Conservation (phyloP, 1,139 yeast genomes). For the Saccharomyces hybrid region DNA sequence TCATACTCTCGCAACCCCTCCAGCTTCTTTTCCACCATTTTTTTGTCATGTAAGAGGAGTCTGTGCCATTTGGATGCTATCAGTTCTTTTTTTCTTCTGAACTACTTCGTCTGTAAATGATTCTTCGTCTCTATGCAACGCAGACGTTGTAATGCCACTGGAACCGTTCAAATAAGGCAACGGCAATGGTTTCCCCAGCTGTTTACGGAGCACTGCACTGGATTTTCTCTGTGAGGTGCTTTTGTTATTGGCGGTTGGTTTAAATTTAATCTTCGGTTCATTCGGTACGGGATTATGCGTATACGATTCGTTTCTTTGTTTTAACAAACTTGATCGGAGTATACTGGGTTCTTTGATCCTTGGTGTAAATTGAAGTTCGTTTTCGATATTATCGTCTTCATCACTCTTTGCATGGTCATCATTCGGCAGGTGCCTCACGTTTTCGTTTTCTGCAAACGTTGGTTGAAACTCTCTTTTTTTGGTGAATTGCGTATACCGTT, state of each 20-base stretch:
- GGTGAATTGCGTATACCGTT: not conserved
- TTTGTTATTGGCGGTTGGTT: not conserved
- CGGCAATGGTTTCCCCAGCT: conserved; percentile 34
- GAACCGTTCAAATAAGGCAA: conserved; percentile 27
- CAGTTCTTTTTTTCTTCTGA: conserved; percentile 9
- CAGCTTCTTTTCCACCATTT: not conserved
- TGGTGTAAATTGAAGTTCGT: conserved; percentile 20
- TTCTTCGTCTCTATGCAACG: not conserved
- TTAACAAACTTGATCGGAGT: not conserved
- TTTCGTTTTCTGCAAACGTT: not conserved
- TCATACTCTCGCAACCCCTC: not conserved
- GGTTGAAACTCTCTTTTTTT: not conserved
- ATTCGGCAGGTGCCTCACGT: not conserved
- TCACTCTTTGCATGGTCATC: conserved; percentile 3
- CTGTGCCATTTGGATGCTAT: not conserved
- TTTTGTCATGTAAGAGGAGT: not conserved
- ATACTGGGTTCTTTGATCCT: conserved; percentile 2
- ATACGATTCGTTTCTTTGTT: not conserved
- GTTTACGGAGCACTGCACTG: not conserved
- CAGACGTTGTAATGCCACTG: not conserved
- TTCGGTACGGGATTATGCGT: not conserved
- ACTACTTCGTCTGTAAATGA: conserved; percentile 18
- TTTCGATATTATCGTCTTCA: conserved; percentile 16
- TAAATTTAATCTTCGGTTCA: not conserved
- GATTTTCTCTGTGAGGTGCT: not conserved